Conservation (phyloP, 1,139 yeast genomes). For the Diutina neorugosa region DNA sequence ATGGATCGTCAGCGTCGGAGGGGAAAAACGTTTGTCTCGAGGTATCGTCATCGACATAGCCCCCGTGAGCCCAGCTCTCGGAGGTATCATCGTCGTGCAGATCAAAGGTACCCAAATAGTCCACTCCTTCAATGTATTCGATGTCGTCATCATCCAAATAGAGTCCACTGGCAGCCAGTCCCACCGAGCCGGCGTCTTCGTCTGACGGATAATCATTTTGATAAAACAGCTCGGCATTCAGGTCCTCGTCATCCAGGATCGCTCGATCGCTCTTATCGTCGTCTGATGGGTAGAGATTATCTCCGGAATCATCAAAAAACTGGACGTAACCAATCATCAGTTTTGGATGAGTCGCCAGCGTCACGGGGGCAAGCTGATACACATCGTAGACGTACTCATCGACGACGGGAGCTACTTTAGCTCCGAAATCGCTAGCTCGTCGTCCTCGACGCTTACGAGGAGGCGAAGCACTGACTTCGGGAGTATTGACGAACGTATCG, state of each 20-base stretch:
- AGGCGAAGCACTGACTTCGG: neutral
- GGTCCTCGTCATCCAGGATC: constrained; percentile 53
- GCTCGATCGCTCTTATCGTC: constrained; percentile 27
- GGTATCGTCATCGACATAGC: constrained; percentile 9
- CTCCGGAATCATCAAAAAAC: constrained; percentile 58
- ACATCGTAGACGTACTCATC: constrained; percentile 86
- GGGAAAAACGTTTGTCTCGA: constrained; percentile 39
- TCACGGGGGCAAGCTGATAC: constrained; percentile 35
- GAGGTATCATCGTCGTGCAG: constrained; percentile 7
- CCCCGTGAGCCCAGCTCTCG: constrained; percentile 11
- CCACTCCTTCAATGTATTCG: constrained; percentile 5
- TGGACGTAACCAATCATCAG: constrained; percentile 53
- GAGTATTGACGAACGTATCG: constrained; percentile 32
- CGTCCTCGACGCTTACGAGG: constrained; percentile 2
- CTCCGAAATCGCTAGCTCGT: neutral
- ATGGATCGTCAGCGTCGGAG: constrained; percentile 42
- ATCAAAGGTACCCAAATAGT: constrained; percentile 9
- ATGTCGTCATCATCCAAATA: constrained; percentile 8
- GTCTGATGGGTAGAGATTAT: constrained; percentile 30
- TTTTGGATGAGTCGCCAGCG: constrained; percentile 37
- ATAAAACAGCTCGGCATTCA: constrained; percentile 85
- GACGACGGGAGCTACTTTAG: constrained; percentile 15
- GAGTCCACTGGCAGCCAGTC: constrained; percentile 11
- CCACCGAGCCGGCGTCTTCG: constrained; percentile 46
- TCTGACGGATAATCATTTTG: constrained; percentile 93